Conservation (phyloP, 1,139 yeast species). For the Casaregolazyma lundiana region DNA sequence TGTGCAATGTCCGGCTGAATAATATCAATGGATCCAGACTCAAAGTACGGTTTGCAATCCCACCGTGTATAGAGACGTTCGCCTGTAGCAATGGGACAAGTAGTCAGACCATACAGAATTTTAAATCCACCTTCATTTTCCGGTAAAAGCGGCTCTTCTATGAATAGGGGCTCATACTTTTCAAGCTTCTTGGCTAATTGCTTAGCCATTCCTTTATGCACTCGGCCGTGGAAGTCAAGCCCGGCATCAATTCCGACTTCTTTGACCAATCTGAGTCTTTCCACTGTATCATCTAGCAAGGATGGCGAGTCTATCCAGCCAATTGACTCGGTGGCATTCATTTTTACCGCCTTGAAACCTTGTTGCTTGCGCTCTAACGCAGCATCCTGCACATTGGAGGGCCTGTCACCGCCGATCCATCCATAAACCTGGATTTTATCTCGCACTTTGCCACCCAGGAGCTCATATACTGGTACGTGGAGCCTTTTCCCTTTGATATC, state of each 20-base stretch:
- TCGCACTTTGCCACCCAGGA: constrained; percentile 32
- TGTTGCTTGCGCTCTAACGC: constrained; percentile 30
- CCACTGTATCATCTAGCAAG: constrained; percentile 27
- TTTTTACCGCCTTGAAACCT: constrained; percentile 34
- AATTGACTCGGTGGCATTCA: constrained; percentile 30
- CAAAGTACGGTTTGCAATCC: constrained; percentile 29
- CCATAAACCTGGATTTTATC: constrained; percentile 30
- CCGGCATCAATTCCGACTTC: constrained; percentile 31
- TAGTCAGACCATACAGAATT: constrained; percentile 26
- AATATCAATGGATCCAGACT: constrained; percentile 30
- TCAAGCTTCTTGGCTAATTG: constrained; percentile 28
- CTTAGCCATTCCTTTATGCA: constrained; percentile 32
- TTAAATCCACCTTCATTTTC: constrained; percentile 29
- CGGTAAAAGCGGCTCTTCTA: constrained; percentile 33
- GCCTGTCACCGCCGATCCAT: constrained; percentile 35
- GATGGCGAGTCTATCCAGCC: constrained; percentile 32
- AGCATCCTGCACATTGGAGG: constrained; percentile 26
- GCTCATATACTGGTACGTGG: constrained; percentile 30
- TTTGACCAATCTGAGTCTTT: constrained; percentile 25
- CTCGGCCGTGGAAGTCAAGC: constrained; percentile 31
- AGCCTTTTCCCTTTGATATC: constrained; percentile 33
- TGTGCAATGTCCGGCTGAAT: constrained; percentile 34
- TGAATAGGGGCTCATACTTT: constrained; percentile 30
- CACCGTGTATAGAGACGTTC: constrained; percentile 30
- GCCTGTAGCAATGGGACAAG: constrained; percentile 32